phyloP scores from a whole-genome alignment of 805 yeast species.

The Lachancea kluyveri region DNA sequence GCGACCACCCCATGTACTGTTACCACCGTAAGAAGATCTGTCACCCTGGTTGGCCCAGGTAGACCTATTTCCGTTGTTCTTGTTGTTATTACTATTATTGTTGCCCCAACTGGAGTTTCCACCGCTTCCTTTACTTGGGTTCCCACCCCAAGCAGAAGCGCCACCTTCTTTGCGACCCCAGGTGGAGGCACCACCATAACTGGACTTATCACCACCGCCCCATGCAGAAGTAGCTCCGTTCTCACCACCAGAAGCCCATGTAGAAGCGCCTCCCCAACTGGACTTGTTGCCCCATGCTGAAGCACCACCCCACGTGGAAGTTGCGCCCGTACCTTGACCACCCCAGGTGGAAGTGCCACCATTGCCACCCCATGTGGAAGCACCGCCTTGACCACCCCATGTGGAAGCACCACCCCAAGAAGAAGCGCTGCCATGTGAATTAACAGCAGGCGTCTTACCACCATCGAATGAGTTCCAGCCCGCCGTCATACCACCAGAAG shows the following conservation, averaged over 20 bases:
- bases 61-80: slow-evolving; percentile 27
- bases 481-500: slow-evolving; percentile 42
- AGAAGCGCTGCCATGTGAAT: slow-evolving; percentile 27
- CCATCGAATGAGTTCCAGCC: slow-evolving; percentile 52
- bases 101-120: slow-evolving; percentile 35
- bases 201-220: slow-evolving; percentile 36
- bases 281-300: slow-evolving; percentile 33
- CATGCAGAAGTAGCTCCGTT: slow-evolving; percentile 40
- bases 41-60: slow-evolving; percentile 35
- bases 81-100: slow-evolving; percentile 7
- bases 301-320: slow-evolving; percentile 35
- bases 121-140: slow-evolving; percentile 8
- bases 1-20: slow-evolving; percentile 30
- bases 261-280: slow-evolving; percentile 44
- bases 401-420: slow-evolving; percentile 34
- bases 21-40: slow-evolving; percentile 23
- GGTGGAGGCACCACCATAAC: slow-evolving; percentile 38
- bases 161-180: slow-evolving; percentile 38
- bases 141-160: slow-evolving; percentile 38
- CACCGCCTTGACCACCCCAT: slow-evolving; percentile 36
- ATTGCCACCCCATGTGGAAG: slow-evolving; percentile 34
- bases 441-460: slow-evolving; percentile 38
- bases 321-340: slow-evolving; percentile 32
- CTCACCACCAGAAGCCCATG: slow-evolving; percentile 36
- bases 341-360: slow-evolving; percentile 41